phyloP scores from a whole-genome alignment of 2,329 filamentous ascomycete species.

The Trichoderma sp. region DNA sequence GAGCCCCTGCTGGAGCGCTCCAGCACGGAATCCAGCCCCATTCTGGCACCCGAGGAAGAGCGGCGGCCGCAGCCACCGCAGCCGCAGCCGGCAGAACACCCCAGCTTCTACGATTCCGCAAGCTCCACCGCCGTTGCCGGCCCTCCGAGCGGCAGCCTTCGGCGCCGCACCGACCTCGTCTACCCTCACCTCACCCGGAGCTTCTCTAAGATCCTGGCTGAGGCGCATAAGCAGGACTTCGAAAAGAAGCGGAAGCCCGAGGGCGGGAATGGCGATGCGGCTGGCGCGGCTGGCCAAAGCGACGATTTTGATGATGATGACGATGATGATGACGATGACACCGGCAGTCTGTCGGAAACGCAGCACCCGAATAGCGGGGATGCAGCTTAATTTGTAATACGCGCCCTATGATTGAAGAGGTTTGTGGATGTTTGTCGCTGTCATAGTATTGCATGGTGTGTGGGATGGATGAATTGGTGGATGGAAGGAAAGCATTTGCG shows the following conservation, averaged over 20 bases:
- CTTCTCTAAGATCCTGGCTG: constrained; percentile 65
- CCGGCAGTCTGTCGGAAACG: constrained; percentile 19
- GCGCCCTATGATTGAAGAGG: not conserved
- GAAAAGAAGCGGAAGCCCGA: constrained; percentile 63
- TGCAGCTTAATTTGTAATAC: not conserved
- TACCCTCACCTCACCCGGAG: constrained; percentile 28
- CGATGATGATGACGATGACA: constrained; percentile 23
- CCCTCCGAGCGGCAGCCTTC: constrained; percentile 22
- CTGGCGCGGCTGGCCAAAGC: constrained; percentile 31
- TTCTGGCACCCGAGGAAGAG: constrained; percentile 21
- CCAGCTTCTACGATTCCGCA: constrained; percentile 15
- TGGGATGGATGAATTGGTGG: not conserved
- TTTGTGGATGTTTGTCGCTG: not conserved
- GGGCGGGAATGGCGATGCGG: constrained; percentile 27
- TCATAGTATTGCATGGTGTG: not conserved
- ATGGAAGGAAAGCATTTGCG: not conserved
- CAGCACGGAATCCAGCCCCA: constrained; percentile 35
- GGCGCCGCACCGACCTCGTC: constrained; percentile 34
- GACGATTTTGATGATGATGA: constrained; percentile 36
- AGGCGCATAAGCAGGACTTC: constrained; percentile 88
- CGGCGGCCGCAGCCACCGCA: not conserved
- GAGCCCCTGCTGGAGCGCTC: constrained; percentile 45
- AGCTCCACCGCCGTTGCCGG: constrained; percentile 26
- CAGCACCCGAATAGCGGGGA: not conserved
- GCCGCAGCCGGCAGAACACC: not conserved